Evolutionary conservation across 164 flowering plant species (phyloP), one percentile per base, ranked within the genome.

Genomic region (Buxus sempervirens): DNA sequence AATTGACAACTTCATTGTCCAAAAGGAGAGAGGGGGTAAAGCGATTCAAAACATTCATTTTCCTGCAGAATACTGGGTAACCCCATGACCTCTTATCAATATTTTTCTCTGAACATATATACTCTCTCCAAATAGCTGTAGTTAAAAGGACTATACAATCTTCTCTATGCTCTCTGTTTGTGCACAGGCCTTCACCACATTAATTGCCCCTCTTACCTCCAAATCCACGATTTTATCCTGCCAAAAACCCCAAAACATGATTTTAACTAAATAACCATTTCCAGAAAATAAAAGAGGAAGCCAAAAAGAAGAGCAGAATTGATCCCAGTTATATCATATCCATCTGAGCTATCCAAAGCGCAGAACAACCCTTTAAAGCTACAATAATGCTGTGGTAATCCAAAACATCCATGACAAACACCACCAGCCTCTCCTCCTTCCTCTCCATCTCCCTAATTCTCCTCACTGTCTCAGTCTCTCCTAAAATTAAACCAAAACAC

Each of bases 111-210:
- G 78, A 70, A 42, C 62, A 62, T 19, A 81, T 79, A 54, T 85
- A 81, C 48, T 85, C 87, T 71, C 79, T 81, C 95, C 95, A 89
- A 0, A 89, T 75, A 0, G 81, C 84, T 21, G 95, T 85, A 10
- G 90, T 74, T 41, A 83, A 67, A 90, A 53, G 96, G 88, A 66
- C 70, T 83, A 88, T 6, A 90, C 79, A 64, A 86, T 75, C 64
- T 86, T 88, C 57, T 78, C 74, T 10, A 87, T 62, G 20, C 75
- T 78, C 4, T 81, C 81, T 32, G 84, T 79, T 57, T 83, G 91
- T 15, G 88, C 95, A 73, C 89, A 85, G 36, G 95, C 95, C 67
- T 89, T 91, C 62, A 87, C 79, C 63, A 87, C 90, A 72, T 89
- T 89, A 53, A 80, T 82, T 36, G 85, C 88, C 27, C 86, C 95